A percentile compares a stretch with the other conserved stretches of the same genome.
phyloP scores from a whole-genome alignment of 495 filamentous ascomycete species.

The Trichocladium uniseriatum region DNA sequence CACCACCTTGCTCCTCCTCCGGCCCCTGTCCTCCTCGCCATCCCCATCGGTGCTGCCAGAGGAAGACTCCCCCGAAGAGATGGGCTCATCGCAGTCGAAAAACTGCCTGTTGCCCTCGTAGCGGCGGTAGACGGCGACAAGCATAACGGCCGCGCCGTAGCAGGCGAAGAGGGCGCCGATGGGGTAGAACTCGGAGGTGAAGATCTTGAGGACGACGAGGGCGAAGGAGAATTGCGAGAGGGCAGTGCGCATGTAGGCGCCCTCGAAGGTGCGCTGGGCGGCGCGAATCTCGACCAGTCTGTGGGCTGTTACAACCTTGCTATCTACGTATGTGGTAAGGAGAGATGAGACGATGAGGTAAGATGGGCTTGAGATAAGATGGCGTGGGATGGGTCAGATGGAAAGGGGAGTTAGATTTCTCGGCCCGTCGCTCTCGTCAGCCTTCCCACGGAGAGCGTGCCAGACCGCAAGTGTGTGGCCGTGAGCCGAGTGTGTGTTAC shows the following conservation, averaged over 20 bases:
- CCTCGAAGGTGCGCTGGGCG: constrained; percentile 92
- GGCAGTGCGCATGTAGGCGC: constrained; percentile 90
- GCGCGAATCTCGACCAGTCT: constrained; percentile 87
- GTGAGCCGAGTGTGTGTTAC: too few species aligned
- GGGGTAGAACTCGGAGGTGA: constrained; percentile 87
- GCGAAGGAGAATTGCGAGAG: constrained; percentile 91
- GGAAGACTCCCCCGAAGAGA: background rate
- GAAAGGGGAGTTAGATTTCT: too few species aligned
- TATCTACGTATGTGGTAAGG: background rate
- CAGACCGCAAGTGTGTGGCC: too few species aligned
- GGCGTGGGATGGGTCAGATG: too few species aligned
- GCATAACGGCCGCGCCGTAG: constrained; percentile 76
- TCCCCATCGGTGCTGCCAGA: background rate
- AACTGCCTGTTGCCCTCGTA: constrained; percentile 90
- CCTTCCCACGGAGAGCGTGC: too few species aligned
- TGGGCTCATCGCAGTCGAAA: constrained; percentile 52
- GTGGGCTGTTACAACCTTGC: background rate
- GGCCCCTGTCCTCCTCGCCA: background rate
- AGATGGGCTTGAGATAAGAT: too few species aligned
- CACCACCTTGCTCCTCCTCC: background rate
- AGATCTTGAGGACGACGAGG: constrained; percentile 90
- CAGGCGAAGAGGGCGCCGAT: constrained; percentile 88
- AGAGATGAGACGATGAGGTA: background rate
- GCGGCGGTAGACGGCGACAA: constrained; percentile 70
- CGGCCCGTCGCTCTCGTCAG: too few species aligned